Evolutionary conservation across 2,329 filamentous ascomycete species (phyloP), one percentile per base, ranked within the genome.

Genomic region (Fusarium odoratissimum): DNA sequence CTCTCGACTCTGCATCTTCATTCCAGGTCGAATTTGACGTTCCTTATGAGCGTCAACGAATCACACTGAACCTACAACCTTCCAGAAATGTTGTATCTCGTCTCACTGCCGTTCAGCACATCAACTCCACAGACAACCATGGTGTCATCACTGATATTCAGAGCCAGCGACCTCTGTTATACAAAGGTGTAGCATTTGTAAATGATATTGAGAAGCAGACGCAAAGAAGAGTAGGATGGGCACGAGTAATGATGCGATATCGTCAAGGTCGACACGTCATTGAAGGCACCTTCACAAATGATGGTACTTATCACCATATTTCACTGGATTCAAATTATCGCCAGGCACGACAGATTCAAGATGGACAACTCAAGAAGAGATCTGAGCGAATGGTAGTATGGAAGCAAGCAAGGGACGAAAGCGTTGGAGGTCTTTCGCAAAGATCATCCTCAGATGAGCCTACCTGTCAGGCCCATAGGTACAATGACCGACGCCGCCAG

Each of bases 221-320:
- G 0, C 74, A 72, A 46, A 55, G 30, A 17, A 54, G 52, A 4
- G 59, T 52, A 23, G 74, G 74, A 13, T 70, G 58, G 49, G 60
- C 74, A 2, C 67, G 74, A 38, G 61, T 76, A 17, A 64, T 76
- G 40, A 8, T 75, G 8, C 60, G 72, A 21, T 19, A 54, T 25
- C 46, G 57, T 11, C 40, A 57, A 16, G 51, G 66, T 0, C 38
- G 37, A 21, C 45, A 64, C 13, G 25, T 72, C 0, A 58, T 76
- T 6, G 74, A 76, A 3, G 74, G 74, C 2, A 73, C 72, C 1
- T 76, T 75, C 16, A 76, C 55, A 19, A 60, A 75, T 25, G 55
- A 64, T 5, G 55, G 63, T n/a, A 46, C 63, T 1, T 56, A 66
- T 11, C 67, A 70, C 5, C 72, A 76, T 19, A 67, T 76, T 9